Conservation (phyloP, 2,329 filamentous ascomycete species). For the Sclerotinia nivalis region DNA sequence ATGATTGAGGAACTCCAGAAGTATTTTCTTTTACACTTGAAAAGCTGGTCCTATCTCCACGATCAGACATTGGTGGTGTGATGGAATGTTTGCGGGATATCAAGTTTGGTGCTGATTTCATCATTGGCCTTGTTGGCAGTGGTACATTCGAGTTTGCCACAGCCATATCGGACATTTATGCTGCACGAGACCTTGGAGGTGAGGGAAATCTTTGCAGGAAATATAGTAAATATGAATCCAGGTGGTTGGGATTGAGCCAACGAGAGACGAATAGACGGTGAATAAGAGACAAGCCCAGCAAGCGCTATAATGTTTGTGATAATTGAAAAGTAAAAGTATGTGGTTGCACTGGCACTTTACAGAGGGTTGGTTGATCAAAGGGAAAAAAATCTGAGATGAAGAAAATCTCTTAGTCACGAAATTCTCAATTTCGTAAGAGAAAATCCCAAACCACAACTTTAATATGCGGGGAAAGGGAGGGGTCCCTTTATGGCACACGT, state of each 20-base stretch:
- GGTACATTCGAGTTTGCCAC: slow-evolving; percentile 19
- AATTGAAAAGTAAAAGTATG: not conserved
- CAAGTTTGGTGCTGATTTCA: slow-evolving; percentile 19
- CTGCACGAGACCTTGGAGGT: slow-evolving; percentile 3
- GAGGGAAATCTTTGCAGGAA: slow-evolving; percentile 11
- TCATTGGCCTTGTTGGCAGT: slow-evolving; percentile 17
- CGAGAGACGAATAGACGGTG: slow-evolving; percentile 19
- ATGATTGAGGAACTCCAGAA: slow-evolving; percentile 56
- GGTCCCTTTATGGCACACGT: slow-evolving; percentile 6
- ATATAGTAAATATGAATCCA: slow-evolving; percentile 2
- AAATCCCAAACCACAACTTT: slow-evolving; percentile 6
- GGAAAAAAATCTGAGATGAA: slow-evolving; percentile 10
- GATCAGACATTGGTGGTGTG: slow-evolving; percentile 32
- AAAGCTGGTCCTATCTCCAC: slow-evolving; percentile 39
- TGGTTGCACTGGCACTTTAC: slow-evolving; percentile 23
- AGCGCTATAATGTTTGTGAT: not conserved
- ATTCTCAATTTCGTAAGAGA: slow-evolving; percentile 23
- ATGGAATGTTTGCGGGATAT: slow-evolving; percentile 21
- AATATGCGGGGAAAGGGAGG: slow-evolving; percentile 19
- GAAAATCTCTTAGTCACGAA: slow-evolving; percentile 22
- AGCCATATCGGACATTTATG: slow-evolving; percentile 13
- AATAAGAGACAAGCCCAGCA: not conserved
- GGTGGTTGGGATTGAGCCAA: slow-evolving; percentile 11
- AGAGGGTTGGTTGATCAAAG: slow-evolving; percentile 20
- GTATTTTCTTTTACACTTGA: slow-evolving; percentile 40